phyloP scores from a whole-genome alignment of 1,284 basidiomycete genomes.

The Xerocomus amazonicus region DNA sequence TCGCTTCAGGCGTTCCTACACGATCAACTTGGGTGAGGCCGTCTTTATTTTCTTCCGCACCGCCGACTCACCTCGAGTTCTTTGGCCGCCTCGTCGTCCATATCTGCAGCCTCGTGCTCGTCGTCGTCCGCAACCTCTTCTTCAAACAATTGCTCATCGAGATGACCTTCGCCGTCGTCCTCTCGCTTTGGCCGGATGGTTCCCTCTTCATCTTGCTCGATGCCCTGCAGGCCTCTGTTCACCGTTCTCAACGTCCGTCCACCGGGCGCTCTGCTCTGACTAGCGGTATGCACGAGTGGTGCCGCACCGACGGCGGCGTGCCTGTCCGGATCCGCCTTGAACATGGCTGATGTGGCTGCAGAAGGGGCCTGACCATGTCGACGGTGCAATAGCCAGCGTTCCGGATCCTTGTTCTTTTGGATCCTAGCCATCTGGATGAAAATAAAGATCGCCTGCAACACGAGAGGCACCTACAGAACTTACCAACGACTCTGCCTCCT shows the following conservation, averaged over 20 bases:
- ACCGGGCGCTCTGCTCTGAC: conserved; percentile 61
- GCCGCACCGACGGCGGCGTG: conserved; percentile 39
- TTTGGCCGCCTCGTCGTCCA: conserved; percentile 80
- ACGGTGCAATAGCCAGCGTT: conserved; percentile 62
- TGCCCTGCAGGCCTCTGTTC: conserved; percentile 64
- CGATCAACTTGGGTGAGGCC: neutral
- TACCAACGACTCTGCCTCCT: conserved; percentile 75
- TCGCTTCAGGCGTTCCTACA: conserved; percentile 77
- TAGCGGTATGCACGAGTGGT: conserved; percentile 46
- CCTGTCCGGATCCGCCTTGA: conserved; percentile 54
- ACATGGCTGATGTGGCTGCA: conserved; percentile 57
- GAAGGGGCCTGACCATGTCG: conserved; percentile 56
- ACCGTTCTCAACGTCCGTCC: conserved; percentile 60
- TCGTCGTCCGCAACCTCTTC: conserved; percentile 87
- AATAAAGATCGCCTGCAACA: neutral
- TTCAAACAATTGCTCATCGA: conserved; percentile 81
- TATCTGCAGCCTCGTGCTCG: conserved; percentile 67
- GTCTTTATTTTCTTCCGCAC: neutral
- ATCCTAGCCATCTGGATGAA: conserved; percentile 44
- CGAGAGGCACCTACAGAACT: conserved; percentile 31
- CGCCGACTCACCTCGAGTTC: conserved; percentile 69
- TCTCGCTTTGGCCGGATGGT: conserved; percentile 50
- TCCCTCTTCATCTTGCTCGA: conserved; percentile 59
- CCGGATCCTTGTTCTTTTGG: conserved; percentile 68
- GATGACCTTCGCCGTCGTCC: conserved; percentile 64